Evolutionary conservation across 2,329 filamentous ascomycete species (phyloP).

Genomic region (Huntiella omanensis): DNA sequence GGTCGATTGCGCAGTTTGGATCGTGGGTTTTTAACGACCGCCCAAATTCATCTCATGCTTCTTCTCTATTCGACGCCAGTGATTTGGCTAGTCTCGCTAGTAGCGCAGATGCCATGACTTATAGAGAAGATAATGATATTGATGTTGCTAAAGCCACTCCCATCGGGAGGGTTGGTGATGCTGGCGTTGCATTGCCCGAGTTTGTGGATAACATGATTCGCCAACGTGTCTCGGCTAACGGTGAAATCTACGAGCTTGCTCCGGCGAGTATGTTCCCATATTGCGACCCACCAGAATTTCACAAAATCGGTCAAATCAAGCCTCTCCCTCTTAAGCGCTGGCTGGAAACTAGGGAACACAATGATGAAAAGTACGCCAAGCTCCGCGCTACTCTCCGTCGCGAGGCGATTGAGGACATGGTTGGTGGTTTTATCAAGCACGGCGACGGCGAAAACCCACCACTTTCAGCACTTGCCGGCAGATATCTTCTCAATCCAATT

Average conservation of each 20-base stretch:
- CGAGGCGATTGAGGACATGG: conserved; percentile 53
- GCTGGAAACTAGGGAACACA: conserved; percentile 54
- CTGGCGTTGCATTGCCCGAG: conserved; percentile 61
- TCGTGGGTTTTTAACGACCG: conserved; percentile 74
- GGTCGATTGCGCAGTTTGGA: conserved; percentile 79
- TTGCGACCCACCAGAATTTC: conserved; percentile 25
- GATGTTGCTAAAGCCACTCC: conserved; percentile 16
- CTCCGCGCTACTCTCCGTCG: conserved; percentile 55
- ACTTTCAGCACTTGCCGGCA: conserved; percentile 61
- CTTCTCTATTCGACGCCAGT: conserved; percentile 22
- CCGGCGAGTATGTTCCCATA: conserved; percentile 43
- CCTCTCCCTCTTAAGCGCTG: conserved; percentile 64
- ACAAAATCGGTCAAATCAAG: conserved; percentile 63
- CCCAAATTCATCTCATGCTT: conserved; percentile 50
- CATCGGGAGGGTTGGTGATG: conserved; percentile 44
- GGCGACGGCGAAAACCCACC: conserved; percentile 59
- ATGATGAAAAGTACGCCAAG: conserved; percentile 53
- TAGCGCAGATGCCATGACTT: conserved; percentile 14
- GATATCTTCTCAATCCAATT: conserved; percentile 28
- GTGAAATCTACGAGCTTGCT: conserved; percentile 50
- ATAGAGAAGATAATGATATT: conserved; percentile 14
- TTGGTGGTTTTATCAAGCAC: conserved; percentile 51
- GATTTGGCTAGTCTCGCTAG: background rate
- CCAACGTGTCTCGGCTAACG: conserved; percentile 65
- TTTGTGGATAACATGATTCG: conserved; percentile 85